These are phyloP conservation scores for Solanum sejunctum DNA, from an alignment of 257 asterid species.

Conservation along the genomic window DNA sequence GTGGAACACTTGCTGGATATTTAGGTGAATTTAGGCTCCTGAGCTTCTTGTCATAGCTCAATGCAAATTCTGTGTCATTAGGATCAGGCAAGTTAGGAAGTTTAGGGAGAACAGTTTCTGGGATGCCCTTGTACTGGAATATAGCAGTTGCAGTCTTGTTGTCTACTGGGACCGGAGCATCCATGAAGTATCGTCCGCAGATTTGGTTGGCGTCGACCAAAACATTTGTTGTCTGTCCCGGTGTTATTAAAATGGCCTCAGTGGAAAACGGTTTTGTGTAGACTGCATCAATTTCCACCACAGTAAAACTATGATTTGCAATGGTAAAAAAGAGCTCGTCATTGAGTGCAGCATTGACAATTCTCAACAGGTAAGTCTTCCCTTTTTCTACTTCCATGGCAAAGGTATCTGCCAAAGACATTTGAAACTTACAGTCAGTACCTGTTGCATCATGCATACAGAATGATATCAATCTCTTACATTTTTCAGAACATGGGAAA, in stretches of 20 bases:
- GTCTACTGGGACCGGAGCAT: slow-evolving; percentile 31
- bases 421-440: neutral
- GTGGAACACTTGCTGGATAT: slow-evolving; percentile 40
- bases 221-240: slow-evolving; percentile 17
- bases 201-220: slow-evolving; percentile 25
- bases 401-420: slow-evolving; percentile 27
- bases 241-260: slow-evolving; percentile 19
- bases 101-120: slow-evolving; percentile 13
- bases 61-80: slow-evolving; percentile 27
- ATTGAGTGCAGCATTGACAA: slow-evolving; percentile 1
- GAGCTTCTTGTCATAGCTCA: slow-evolving; percentile 22
- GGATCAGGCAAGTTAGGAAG: slow-evolving; percentile 26
- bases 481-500: slow-evolving; percentile 7
- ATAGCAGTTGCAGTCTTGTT: slow-evolving; percentile 42
- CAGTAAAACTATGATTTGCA: slow-evolving; percentile 35
- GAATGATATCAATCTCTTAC: neutral
- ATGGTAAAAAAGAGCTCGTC: slow-evolving; percentile 53
- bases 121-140: slow-evolving; percentile 31
- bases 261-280: slow-evolving; percentile 32
- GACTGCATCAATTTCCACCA: slow-evolving; percentile 16
- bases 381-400: slow-evolving; percentile 16
- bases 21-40: slow-evolving; percentile 23
- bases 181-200: slow-evolving; percentile 9
- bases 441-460: neutral
- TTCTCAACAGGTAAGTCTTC: neutral